Evolutionary conservation across 352 stramenopile species (phyloP), one percentile per base, ranked within the genome.

Genomic region (Globisporangium ultimum): DNA sequence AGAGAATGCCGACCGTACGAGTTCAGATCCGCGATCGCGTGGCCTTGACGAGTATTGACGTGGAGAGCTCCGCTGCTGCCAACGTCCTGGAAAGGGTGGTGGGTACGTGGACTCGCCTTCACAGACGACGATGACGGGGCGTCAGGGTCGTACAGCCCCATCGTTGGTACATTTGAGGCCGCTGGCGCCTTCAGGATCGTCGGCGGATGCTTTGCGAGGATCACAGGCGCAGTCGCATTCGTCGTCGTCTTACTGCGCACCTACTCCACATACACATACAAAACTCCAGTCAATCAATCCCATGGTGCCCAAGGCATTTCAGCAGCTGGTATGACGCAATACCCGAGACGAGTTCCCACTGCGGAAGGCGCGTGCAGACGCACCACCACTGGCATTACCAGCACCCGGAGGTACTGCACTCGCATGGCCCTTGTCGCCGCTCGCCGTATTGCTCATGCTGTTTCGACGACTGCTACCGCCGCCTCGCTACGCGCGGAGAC

Each of bases 171-270:
- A 17, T 4, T 20, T n/a, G 22, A 53, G 13, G 42, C 32, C 2
- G 32, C 21, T 1, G 56, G 43, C 7, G 69, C 63, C 18, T 50
- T 65, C 22, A 78, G 61, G 42, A 76, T 61, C 60, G 72, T 74
- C 2, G 71, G 70, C 20, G 70, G 80, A 10, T 71, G 69, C 55
- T 84, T 88, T 42, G 74, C 61, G 58, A 82, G 61, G 9, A 78
- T 69, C 21, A 60, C 54, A 36, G 62, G 46, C 8, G 55, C 18
- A 9, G 61, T 17, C 24, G 64, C 49, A 42, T 42, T 3, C 36
- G 45, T 57, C 24, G 66, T 32, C 8, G 58, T 66, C 48, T 79
- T 79, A 41, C 57, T 67, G 38, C 76, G 72, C 15, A 68, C 55
- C 54, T 78, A 55, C 47, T 62, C 12, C 34, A 40, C 28, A 40